Evolutionary conservation across 2,329 filamentous ascomycete species (phyloP), one percentile per base, ranked within the genome.

Genomic region (Xylaria sp.): DNA sequence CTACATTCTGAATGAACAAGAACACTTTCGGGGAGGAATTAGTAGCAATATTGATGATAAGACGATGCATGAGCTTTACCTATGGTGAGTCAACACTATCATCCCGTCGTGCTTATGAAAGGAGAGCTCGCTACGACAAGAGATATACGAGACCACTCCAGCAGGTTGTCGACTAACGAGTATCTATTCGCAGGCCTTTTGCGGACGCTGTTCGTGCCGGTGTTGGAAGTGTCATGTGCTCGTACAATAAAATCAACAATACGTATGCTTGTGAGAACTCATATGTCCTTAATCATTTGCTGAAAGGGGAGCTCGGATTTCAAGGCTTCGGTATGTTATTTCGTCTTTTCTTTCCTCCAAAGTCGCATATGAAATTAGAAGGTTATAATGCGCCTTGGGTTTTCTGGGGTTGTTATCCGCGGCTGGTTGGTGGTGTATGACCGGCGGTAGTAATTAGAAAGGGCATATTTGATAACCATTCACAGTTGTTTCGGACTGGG

Each of bases 221-320:
- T 4, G 87, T 89, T 5, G 84, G 83, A 3, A 77, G 83, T 13
- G 76, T 86, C 62, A 88, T 89, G 86, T 87, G 86, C 72, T 87
- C 87, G 0, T 92, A 92, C 79, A 88, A 92, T 69, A 88, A 90
- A 71, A 75, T 92, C 75, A 95, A 95, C 78, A 91, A 90, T 74
- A 91, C 86, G 4, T 92, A 91, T 67, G 85, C 79, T 15, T 94
- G 91, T 75, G 89, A 93, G 71, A 94, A 94, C 79, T 89, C 88
- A 31, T 87, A 90, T 70, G 76, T 90, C 11, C 78, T 92, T 64
- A 94, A 94, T 73, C 85, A 87, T 52, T 78, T 94, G 3, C 79
- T 95, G 68, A 94, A 94, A 78, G 84, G 85, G 27, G 90, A 94
- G 77, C 82, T 93, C 1, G 90, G 90, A 43, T 94, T 93, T 77